Base-by-base conservation (phyloP, 257 asterid genomes). In the Ballota nigra region DNA sequence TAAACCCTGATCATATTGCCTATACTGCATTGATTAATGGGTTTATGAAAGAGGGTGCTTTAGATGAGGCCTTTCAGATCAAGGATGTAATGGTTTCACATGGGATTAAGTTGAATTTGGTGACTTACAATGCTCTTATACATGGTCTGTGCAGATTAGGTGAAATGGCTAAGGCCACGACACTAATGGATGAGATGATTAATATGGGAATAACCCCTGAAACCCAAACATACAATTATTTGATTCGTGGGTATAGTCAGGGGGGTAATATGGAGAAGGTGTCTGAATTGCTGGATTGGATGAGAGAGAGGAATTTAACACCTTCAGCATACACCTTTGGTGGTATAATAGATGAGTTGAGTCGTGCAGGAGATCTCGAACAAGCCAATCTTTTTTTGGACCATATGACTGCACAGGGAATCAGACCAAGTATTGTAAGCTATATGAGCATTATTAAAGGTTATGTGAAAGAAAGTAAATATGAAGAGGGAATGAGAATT, bases 21-120 rank as follows among this genome's bases (percentile, higher is more conserved):
- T 89, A 83, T 67, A 75, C 91, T 28, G 85, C 95, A 33, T 76
- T 92, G 78, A 84, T 92, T 58, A 77, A 85, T 75, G 98, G 97
- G 65, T 83, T 89, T 70, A 89, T 92, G 91, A 86, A 80, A 81
- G 91, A 88, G 80, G 94, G 94, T 7, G 71, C 77, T 45, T 43
- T 84, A 61, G 91, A 84, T 0, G 90, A 85, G 74, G 97, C 94
- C 72, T 82, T 87, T 41, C 80, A 34, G 59, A 74, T 88, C 56
- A 87, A 88, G 83, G 86, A 88, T 75, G 76, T 41, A 52, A 92
- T 89, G 96, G 85, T 76, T 71, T 83, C 79, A 26, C 79, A 38
- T 73, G 97, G 96, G 70, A 75, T 83, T 58, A 83, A 78, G 83
- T 78, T 89, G 79, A 89, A 85, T 66, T 40, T 81, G 72, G 82